Percentiles rank a stretch among this genome's conserved stretches.
Evolutionary conservation across 345 rosid species (phyloP).

Genomic region (Aegle marmelos): DNA sequence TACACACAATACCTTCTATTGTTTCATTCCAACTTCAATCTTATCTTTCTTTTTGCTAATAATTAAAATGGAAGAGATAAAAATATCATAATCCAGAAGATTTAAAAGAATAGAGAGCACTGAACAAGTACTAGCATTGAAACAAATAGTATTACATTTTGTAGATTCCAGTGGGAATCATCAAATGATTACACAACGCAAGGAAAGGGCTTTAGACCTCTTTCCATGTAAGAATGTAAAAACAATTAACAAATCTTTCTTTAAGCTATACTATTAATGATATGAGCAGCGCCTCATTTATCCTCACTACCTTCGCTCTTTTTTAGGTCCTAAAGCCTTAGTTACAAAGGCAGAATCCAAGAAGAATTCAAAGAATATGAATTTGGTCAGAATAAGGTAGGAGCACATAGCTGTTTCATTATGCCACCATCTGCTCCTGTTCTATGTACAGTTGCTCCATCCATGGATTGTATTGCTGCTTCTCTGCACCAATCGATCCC

Average conservation of each 20-base stretch:
- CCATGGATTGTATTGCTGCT: slow-evolving; percentile 51
- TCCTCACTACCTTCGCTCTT: slow-evolving; percentile 4
- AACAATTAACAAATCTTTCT: slow-evolving; percentile 22
- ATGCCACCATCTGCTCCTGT: slow-evolving; percentile 92
- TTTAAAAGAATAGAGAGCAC: not conserved
- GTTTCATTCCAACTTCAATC: not conserved
- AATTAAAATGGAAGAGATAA: not conserved
- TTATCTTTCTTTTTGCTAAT: not conserved
- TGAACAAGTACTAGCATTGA: not conserved
- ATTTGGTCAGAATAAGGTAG: slow-evolving; percentile 18
- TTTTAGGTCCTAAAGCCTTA: not conserved
- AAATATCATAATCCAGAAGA: not conserved
- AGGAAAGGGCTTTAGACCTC: not conserved
- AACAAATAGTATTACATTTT: not conserved
- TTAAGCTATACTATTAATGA: not conserved
- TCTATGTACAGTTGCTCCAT: slow-evolving; percentile 86
- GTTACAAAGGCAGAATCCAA: slow-evolving; percentile 14
- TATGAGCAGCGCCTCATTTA: slow-evolving; percentile 16
- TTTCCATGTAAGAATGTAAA: slow-evolving; percentile 18
- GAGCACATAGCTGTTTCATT: slow-evolving; percentile 24
- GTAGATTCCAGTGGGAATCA: slow-evolving; percentile 10
- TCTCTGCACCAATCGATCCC: slow-evolving; percentile 31
- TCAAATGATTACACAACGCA: slow-evolving; percentile 3
- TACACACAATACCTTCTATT: not conserved
- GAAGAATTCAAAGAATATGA: slow-evolving; percentile 23